Base-by-base conservation (phyloP, 352 stramenopile species). In the Phytophthora citricola region DNA sequence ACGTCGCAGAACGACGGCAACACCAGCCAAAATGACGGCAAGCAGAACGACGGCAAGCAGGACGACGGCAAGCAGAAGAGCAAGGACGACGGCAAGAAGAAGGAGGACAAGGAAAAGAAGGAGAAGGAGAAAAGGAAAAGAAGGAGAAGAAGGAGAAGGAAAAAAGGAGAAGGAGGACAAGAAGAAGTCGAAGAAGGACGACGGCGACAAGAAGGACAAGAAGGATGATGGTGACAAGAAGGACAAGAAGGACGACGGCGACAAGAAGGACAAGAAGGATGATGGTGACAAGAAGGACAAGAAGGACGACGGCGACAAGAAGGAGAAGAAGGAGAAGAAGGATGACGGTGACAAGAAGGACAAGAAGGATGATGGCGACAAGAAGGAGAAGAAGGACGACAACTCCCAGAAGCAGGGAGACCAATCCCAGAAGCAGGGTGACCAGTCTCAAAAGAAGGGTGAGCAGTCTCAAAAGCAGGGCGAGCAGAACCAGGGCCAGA, bases 391-490 rank as follows among this genome's bases (percentile, higher is more conserved):
- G 50, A 22, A 58, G 38, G 22, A 14, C 5, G 22, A 49, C 20
- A 10, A 32, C 6, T 58, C 50, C 6, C 34, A 62, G 10, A 52
- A 63, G 43, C 55, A 63, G 31, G 38, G 24, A 7, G 32, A 63
- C n/a, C 31, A 54, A 43, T 48, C 55, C 14, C 29, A 53, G 20
- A 62, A 62, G 31, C 55, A 63, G 55, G 44, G 44, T 6, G 32
- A 55, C 32, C 44, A 54, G 55, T 48, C 55, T 8, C 29, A 54
- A 15, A 62, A 62, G 31, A 44, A 63, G 55, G 44, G 44, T 6
- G 32, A 55, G 44, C 44, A 54, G 55, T 48, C 55, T 9, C 29
- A 54, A 15, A 62, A 62, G 31, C 55, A 63, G 55, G 44, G 44
- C 3, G 32, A 55, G 44, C 44, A 54, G 55, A 44, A 20, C 38